Conservation (phyloP, 768 basidiomycete genomes). For the Mycena amicta region DNA sequence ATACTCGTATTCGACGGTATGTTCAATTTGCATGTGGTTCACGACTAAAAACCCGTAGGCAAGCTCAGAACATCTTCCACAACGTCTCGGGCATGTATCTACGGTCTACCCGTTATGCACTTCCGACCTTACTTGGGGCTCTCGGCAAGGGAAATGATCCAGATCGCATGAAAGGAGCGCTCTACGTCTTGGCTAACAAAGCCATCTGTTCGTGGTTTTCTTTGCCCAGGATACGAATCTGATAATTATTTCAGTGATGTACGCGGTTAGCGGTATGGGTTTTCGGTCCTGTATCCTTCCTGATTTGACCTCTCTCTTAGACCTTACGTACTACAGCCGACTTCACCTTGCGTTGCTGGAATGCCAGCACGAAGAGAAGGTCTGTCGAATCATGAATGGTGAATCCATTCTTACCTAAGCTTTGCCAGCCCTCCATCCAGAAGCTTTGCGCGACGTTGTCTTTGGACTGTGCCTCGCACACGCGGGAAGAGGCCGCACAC, state of each 20-base stretch:
- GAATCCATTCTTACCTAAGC: neutral
- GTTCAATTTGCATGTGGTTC: too few species aligned
- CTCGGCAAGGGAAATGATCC: slow-evolving; percentile 78
- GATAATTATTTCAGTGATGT: slow-evolving; percentile 47
- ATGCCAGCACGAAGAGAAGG: slow-evolving; percentile 88
- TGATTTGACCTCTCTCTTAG: too few species aligned
- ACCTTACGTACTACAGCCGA: slow-evolving; percentile 54
- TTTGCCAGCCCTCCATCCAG: slow-evolving; percentile 69
- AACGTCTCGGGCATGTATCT: slow-evolving; percentile 70
- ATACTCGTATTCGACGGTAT: slow-evolving; percentile 76
- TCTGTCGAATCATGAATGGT: too few species aligned
- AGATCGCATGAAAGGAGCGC: slow-evolving; percentile 93
- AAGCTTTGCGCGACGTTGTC: slow-evolving; percentile 66
- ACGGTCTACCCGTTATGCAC: slow-evolving; percentile 66
- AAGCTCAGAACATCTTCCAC: slow-evolving; percentile 67
- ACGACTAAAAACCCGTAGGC: too few species aligned
- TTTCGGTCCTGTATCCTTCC: too few species aligned
- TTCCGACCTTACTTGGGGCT: slow-evolving; percentile 63
- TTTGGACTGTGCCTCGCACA: slow-evolving; percentile 58
- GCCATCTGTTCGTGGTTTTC: slow-evolving; percentile 52
- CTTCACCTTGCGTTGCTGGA: slow-evolving; percentile 68
- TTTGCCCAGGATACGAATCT: neutral
- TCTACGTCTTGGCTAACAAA: slow-evolving; percentile 79
- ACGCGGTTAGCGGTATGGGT: slow-evolving; percentile 69
- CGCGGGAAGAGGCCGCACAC: slow-evolving; percentile 66